Base-by-base conservation (phyloP, 129 eudicot species). In the Daucus carota region DNA sequence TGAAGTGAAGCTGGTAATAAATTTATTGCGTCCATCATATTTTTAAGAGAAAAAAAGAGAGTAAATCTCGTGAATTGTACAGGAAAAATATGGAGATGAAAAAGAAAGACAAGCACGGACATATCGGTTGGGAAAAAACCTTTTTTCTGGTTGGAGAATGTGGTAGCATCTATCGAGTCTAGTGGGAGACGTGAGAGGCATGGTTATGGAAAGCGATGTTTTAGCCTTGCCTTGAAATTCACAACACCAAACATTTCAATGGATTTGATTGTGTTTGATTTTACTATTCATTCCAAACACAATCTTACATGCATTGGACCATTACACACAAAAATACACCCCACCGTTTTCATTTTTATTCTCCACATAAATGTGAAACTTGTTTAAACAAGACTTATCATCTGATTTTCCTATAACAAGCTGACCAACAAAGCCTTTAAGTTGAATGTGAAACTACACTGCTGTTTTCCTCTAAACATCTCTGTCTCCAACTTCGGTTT, bases 221-320 rank as follows among this genome's bases (percentile, higher is more conserved):
- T 59, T 54, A n/a, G 70, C 0, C 48, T 60, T 72, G 40, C 78
- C 60, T 83, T 48, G 86, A 81, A 75, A 84, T 80, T 80, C 73
- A 79, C 44, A 69, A 43, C 38, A 69, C 14, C 50, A 42, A 16
- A 72, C 47, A 57, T 57, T 57, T 57, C 29, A 57, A 26, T 70
- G 74, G 43, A 34, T 70, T 36, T 42, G 74, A 47, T 31, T 12
- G 80, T 41, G 41, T 16, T n/a, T 26, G 7, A 22, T 26, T 24
- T 54, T 62, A 76, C 47, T 16, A 54, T 20, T 66, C 26, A 16
- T 29, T 31, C 72, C 72, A 57, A 57, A 57, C 32, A 57, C 65
- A 57, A 57, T 57, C 65, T 57, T 57, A 8, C 65, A 57, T 57
- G 32, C 7, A 57, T 57, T 57, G 31, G 65, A n/a, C 65, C 65